These are phyloP conservation scores for Spathaspora arborariae DNA, from an alignment of 805 yeast genomes.

Conservation along the genomic window DNA sequence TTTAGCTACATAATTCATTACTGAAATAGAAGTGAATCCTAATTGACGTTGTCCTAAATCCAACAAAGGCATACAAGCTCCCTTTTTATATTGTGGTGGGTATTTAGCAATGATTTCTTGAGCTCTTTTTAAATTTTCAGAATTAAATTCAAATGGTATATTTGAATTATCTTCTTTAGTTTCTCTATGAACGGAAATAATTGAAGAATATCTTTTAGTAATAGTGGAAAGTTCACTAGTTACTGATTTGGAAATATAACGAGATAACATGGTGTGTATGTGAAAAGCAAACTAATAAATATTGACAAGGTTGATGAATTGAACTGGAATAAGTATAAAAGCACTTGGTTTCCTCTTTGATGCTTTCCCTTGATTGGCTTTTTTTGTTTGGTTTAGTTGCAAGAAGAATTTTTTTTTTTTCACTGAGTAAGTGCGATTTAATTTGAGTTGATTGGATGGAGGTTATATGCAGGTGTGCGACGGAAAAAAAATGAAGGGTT, in stretches of 20 bases:
- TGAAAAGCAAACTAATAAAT: neutral
- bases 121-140: slow-evolving; percentile 66
- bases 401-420: neutral
- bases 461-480: neutral
- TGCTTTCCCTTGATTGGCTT: neutral
- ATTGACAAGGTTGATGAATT: neutral
- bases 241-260: slow-evolving; percentile 1
- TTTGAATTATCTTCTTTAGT: slow-evolving; percentile 61
- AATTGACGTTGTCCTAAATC: slow-evolving; percentile 85
- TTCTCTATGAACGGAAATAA: slow-evolving; percentile 68
- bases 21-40: slow-evolving; percentile 82
- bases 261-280: neutral
- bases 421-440: neutral
- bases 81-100: slow-evolving; percentile 83
- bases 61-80: slow-evolving; percentile 82
- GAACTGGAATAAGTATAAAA: neutral
- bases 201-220: slow-evolving; percentile 31
- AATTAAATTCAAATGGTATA: slow-evolving; percentile 68
- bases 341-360: neutral
- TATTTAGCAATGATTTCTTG: slow-evolving; percentile 70
- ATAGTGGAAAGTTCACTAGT: slow-evolving; percentile 4
- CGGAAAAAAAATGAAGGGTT: no score
- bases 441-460: slow-evolving; percentile 1
- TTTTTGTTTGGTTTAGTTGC: neutral
- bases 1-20: slow-evolving; percentile 87